A percentile compares a stretch with the other conserved stretches of the same genome.
Evolutionary conservation across 169 alveolate species (phyloP).

Genomic region (Eimeria praecox): DNA sequence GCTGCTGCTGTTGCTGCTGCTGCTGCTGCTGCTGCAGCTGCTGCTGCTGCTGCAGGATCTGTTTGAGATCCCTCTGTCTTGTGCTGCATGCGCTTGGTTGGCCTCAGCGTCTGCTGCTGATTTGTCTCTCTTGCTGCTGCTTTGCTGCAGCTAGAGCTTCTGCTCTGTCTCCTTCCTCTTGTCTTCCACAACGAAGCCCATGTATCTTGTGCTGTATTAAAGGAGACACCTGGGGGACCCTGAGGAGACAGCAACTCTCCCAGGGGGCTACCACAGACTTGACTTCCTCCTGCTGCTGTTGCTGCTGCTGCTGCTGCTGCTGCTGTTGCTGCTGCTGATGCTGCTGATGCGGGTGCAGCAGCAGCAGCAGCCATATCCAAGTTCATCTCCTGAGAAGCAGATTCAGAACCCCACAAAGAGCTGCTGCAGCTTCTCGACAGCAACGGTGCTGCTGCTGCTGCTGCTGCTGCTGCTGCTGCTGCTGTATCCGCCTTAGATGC

Average conservation of each 20-base stretch:
- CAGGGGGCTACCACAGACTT: not conserved
- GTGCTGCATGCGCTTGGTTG: conserved; percentile 34
- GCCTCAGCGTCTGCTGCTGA: conserved; percentile 46
- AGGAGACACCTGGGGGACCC: conserved; percentile 68
- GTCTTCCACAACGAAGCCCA: conserved; percentile 67
- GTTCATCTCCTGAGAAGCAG: not conserved
- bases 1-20: conserved; percentile 33
- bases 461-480: not conserved
- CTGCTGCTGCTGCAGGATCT: conserved; percentile 2
- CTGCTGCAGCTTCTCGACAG: conserved; percentile 18
- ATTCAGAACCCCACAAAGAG: conserved; percentile 13
- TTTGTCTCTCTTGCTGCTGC: conserved; percentile 63
- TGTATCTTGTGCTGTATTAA: conserved; percentile 64
- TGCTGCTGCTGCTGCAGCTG: conserved; percentile 9
- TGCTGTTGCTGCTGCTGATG: too few relatives aligned
- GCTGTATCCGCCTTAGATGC: not conserved
- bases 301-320: not conserved
- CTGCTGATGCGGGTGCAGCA: too few relatives aligned
- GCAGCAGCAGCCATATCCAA: not conserved
- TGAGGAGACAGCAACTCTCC: conserved; percentile 34
- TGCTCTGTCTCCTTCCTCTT: conserved; percentile 54
- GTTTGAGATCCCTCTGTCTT: not conserved
- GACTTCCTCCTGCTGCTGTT: not conserved
- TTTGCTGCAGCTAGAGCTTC: conserved; percentile 54
- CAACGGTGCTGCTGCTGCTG: not conserved